Evolutionary conservation across 768 basidiomycete genomes (phyloP), one percentile per base, ranked within the genome.

Genomic region (Trametes gibbosa): DNA sequence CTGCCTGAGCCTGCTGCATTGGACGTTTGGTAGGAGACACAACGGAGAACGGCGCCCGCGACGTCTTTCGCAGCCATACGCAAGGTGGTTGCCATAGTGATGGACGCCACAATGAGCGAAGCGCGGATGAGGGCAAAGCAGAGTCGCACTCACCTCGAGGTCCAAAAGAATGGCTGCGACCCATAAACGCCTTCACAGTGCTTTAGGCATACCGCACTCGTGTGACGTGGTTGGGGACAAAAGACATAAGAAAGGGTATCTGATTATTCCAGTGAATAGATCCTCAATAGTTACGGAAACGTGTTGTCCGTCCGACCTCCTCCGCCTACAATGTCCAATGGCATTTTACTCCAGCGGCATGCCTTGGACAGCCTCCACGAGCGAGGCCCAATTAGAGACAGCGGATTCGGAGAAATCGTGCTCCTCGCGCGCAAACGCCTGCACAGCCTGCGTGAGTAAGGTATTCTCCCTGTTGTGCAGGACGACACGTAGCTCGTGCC

Each of bases 401-500:
- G 89, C 80, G 46, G 70, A 81, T 65, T 88, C 83, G 0, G 83
- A 73, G 67, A 85, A 92, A 49, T 80, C 81, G 48, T 81, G 81
- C 68, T 95, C 92, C 55, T 91, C 89, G 51, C 79, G 79, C 2
- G 86, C 85, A 70, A 95, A 90, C 1, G 75, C 74, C 70, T 91
- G 85, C 59, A 88, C 84, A 2, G 88, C 77, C 61, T 87, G 79
- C 0, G 89, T 89, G 25, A 95, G 73, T 35, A 95, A 79, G 0
- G 89, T 81, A 64, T 93, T 92, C 75, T 97, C 95, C 54, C 89
- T 80, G 63, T 95, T 94, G 72, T 97, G 94, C 45, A 96, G 76
- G 37, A 98, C 87, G 17, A 94, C 90, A 23, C 92, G 85, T n/a
- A 96, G 79, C 72, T 98, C 95, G 66, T 96, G 91, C 94, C 95